Evolutionary conservation across 2,329 filamentous ascomycete species (phyloP).

Genomic region (Plectosphaerella cucumerina): DNA sequence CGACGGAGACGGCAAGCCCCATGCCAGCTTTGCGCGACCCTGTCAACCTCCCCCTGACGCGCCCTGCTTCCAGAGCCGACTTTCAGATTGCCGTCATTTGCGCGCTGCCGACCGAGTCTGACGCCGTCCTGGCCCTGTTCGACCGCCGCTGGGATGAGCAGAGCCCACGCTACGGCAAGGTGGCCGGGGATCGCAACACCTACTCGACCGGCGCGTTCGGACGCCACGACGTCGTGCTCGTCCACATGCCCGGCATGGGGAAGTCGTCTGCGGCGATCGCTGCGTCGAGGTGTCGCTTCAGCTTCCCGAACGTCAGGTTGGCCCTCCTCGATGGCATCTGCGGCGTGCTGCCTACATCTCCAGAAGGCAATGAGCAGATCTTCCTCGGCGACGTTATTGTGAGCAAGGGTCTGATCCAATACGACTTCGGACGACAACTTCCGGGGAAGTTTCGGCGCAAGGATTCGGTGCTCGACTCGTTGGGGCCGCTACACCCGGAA

Average conservation of each 20-base stretch:
- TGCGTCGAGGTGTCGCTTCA: constrained; percentile 7
- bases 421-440: constrained; percentile 21
- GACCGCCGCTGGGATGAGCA: constrained; percentile 13
- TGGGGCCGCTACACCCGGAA: constrained; percentile 15
- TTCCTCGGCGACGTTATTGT: constrained; percentile 23
- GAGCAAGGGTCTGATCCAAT: constrained; percentile 21
- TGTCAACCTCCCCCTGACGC: not conserved
- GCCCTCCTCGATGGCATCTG: constrained; percentile 20
- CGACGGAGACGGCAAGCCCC: no score
- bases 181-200: constrained; percentile 19
- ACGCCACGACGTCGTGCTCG: constrained; percentile 22
- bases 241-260: constrained; percentile 21
- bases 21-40: no score
- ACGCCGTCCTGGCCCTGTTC: constrained; percentile 14
- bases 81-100: not conserved
- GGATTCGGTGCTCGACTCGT: constrained; percentile 13
- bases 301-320: constrained; percentile 7
- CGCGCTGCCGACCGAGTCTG: constrained; percentile 12
- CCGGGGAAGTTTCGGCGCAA: constrained; percentile 16
- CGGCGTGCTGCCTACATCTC: constrained; percentile 15
- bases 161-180: constrained; percentile 15
- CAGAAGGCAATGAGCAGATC: constrained; percentile 7
- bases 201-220: constrained; percentile 20
- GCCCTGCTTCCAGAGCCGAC: not conserved
- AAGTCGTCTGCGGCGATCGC: constrained; percentile 16